phyloP scores from a whole-genome alignment of 2,329 filamentous ascomycete species.

The Arthrobotrys musiformis region DNA sequence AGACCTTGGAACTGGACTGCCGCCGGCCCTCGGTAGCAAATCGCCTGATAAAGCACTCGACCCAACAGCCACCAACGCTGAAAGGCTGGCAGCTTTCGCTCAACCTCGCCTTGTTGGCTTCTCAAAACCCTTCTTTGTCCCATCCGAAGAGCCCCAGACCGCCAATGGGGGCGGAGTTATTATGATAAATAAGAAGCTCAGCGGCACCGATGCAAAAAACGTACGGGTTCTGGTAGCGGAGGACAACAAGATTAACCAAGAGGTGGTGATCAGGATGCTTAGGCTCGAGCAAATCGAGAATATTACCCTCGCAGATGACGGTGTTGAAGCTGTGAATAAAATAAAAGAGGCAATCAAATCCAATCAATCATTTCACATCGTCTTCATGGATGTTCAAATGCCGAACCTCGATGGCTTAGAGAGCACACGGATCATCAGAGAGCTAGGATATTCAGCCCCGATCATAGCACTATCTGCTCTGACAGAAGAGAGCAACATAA shows the following conservation, averaged over 20 bases:
- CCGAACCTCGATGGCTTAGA: slow-evolving; percentile 90
- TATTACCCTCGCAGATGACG: slow-evolving; percentile 86
- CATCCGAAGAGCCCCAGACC: slow-evolving; percentile 16
- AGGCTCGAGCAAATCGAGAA: slow-evolving; percentile 68
- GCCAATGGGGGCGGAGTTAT: slow-evolving; percentile 9
- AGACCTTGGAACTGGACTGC: slow-evolving; percentile 3
- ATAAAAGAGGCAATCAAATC: slow-evolving; percentile 86
- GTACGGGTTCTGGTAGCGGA: slow-evolving; percentile 89
- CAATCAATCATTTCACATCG: slow-evolving; percentile 79
- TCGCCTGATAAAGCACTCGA: slow-evolving; percentile 26
- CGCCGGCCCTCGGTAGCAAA: neutral
- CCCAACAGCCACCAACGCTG: slow-evolving; percentile 37
- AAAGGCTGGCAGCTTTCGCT: slow-evolving; percentile 69
- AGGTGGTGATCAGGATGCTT: slow-evolving; percentile 73
- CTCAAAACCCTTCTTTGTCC: slow-evolving; percentile 80
- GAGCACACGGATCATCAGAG: slow-evolving; percentile 82
- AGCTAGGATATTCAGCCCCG: slow-evolving; percentile 85
- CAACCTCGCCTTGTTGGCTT: slow-evolving; percentile 80
- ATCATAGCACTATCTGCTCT: slow-evolving; percentile 93
- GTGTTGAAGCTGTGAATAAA: slow-evolving; percentile 85
- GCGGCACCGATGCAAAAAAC: slow-evolving; percentile 1
- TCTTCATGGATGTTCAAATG: slow-evolving; percentile 97
- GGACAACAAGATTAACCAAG: slow-evolving; percentile 74
- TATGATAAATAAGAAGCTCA: slow-evolving; percentile 37
- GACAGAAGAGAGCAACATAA: slow-evolving; percentile 87